Base-by-base conservation (phyloP, 2,329 filamentous ascomycete species). In the Hawksworthiomyces lignivorus region DNA sequence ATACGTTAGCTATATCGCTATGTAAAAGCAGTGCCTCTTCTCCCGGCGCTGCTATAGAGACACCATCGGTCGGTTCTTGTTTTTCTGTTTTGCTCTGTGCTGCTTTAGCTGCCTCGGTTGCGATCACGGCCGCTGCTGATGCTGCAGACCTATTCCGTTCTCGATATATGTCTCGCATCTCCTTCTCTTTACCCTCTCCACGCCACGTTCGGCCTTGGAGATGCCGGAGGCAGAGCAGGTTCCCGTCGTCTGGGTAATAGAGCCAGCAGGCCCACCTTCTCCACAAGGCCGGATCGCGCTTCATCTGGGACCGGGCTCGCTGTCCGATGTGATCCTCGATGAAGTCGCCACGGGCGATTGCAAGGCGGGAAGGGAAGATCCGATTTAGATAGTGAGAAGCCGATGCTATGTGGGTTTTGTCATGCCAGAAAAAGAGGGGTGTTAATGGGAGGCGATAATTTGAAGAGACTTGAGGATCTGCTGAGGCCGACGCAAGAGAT, bases 341-440 rank as follows among this genome's bases (percentile, higher is more conserved):
- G 48, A 77, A 77, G 7, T 67, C 69, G 0, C 73, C 73, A 1
- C 72, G 59, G 5, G 64, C 55, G 48, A 77, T 64, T 2, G 73
- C 68, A 14, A 74, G 51, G 2, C 71, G 62, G 1, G 61, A 66
- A 0, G 72, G 65, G 36, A 76, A 77, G 1, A 76, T 65, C 1
- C 65, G 60, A 1, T 56, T 50, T 0, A 75, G 59, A 42, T 77
- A 77, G 48, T 77, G 73, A 2, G 56, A 49, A 0, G 62, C 66
- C 4, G 63, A 65, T 1, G 67, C 72, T 3, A 77, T 45, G 43
- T 77, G 73, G 0, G 73, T 72, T 49, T 77, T 77, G 46, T 77
- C 73, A 42, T 76, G 72, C 73, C 73, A 77, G 50, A 76, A 74
- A 56, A 75, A 77, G 41, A 77, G 61, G 0, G 73, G 73, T 1